Percentiles rank a stretch among this genome's conserved stretches.
phyloP scores from a whole-genome alignment of 257 asterid species.

The Marsdenia floribunda region DNA sequence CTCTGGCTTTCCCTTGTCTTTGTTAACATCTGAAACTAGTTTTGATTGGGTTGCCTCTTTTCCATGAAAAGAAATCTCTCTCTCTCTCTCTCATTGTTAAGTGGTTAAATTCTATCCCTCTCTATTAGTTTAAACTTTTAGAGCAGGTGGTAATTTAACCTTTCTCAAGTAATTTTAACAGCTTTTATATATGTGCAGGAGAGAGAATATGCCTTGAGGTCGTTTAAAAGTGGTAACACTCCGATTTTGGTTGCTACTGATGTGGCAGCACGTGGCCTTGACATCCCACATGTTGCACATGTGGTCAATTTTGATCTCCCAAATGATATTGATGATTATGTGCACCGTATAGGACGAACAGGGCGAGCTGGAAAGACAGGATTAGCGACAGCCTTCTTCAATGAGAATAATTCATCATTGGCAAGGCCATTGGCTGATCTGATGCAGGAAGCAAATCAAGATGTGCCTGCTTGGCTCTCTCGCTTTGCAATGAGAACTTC shows the following conservation, averaged over 20 bases:
- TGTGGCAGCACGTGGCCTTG: conserved; percentile 98
- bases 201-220: conserved; percentile 78
- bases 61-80: neutral
- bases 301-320: conserved; percentile 95
- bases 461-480: conserved; percentile 89
- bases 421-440: conserved; percentile 72
- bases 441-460: conserved; percentile 96
- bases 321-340: conserved; percentile 86
- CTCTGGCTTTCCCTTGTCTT: neutral
- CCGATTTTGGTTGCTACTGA: conserved; percentile 94
- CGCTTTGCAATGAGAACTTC: conserved; percentile 68
- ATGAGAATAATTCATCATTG: conserved; percentile 65
- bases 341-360: conserved; percentile 92
- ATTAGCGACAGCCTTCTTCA: conserved; percentile 88
- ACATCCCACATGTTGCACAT: conserved; percentile 91
- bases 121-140: no score
- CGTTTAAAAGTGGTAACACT: conserved; percentile 79
- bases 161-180: neutral
- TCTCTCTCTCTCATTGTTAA: neutral
- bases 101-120: no score
- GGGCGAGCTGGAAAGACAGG: conserved; percentile 95
- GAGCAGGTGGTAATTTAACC: no score
- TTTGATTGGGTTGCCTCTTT: neutral
- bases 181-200: conserved; percentile 44
- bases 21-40: neutral